phyloP scores from a whole-genome alignment of 805 yeast species.

The Clavispora fructus region DNA sequence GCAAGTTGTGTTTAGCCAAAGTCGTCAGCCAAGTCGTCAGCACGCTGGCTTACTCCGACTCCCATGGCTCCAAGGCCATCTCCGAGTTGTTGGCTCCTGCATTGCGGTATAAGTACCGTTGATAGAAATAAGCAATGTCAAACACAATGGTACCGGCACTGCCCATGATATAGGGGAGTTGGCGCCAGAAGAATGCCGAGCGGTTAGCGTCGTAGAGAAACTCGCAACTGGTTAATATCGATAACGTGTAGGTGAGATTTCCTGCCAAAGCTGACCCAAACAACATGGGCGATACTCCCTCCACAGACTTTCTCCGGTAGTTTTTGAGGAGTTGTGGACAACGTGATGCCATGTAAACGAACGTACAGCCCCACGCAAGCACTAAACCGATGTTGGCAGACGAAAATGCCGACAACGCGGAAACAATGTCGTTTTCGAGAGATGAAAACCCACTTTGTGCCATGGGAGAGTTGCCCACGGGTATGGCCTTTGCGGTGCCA shows the following conservation, averaged over 20 bases:
- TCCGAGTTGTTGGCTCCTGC: slow-evolving; percentile 5
- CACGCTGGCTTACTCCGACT: neutral
- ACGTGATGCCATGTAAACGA: slow-evolving; percentile 70
- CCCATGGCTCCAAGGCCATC: slow-evolving; percentile 9
- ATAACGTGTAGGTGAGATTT: slow-evolving; percentile 68
- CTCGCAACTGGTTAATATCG: slow-evolving; percentile 64
- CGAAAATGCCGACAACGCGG: neutral
- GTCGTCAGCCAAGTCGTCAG: no score
- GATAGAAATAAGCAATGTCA: slow-evolving; percentile 68
- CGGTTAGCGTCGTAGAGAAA: slow-evolving; percentile 33
- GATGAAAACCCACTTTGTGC: no score
- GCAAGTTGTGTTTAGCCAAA: no score
- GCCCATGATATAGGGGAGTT: slow-evolving; percentile 79
- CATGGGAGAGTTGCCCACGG: neutral
- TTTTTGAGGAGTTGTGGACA: slow-evolving; percentile 82
- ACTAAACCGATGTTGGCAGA: slow-evolving; percentile 9
- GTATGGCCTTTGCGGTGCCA: slow-evolving; percentile 10
- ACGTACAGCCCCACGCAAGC: slow-evolving; percentile 77
- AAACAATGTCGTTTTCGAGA: neutral
- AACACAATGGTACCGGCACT: slow-evolving; percentile 80
- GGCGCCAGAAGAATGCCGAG: slow-evolving; percentile 51
- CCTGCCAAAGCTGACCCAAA: slow-evolving; percentile 78
- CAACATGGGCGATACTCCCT: slow-evolving; percentile 76
- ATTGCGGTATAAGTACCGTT: slow-evolving; percentile 35
- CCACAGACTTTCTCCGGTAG: slow-evolving; percentile 71